Evolutionary conservation across 768 basidiomycete species (phyloP).

Genomic region (Ramaria rubella): DNA sequence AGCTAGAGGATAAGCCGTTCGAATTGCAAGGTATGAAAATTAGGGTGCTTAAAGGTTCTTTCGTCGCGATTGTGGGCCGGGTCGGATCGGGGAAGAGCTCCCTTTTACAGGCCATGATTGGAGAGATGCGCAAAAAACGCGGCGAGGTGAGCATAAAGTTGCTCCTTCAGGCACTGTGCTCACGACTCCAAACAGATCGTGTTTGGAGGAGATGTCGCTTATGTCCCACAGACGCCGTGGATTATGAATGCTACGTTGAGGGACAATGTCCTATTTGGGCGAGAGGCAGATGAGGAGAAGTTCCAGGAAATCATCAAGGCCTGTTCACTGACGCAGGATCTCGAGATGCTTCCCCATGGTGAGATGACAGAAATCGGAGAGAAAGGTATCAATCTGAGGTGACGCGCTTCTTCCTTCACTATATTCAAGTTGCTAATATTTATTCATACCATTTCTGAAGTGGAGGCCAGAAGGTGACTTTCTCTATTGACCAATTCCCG

Average conservation of each 20-base stretch:
- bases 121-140: constrained; percentile 57
- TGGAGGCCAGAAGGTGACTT: constrained; percentile 31
- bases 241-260: constrained; percentile 61
- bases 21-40: constrained; percentile 42
- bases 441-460: background rate
- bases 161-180: background rate
- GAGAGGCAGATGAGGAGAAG: constrained; percentile 52
- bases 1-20: constrained; percentile 34
- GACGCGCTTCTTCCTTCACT: background rate
- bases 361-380: constrained; percentile 71
- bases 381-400: constrained; percentile 62
- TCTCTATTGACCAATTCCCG: background rate
- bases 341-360: constrained; percentile 63
- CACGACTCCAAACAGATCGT: constrained; percentile 29
- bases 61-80: constrained; percentile 67
- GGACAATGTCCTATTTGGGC: constrained; percentile 72
- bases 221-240: constrained; percentile 59
- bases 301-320: constrained; percentile 53
- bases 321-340: constrained; percentile 64
- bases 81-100: constrained; percentile 74
- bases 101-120: constrained; percentile 48
- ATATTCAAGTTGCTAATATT: background rate
- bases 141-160: constrained; percentile 41
- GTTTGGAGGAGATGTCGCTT: constrained; percentile 50
- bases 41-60: constrained; percentile 45